Evolutionary conservation across 306 rosid species (phyloP).

Genomic region (cucumber (Cucumis sativus)): Cucumber_9930_V3 NC_026660.2:7033501-7034000

Average conservation of each 20-base stretch:
- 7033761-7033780: constrained; percentile 46
- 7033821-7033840: no score
- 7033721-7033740: constrained; percentile 50
- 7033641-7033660: no score
- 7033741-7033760: constrained; percentile 43
- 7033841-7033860: no score
- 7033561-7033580: constrained; percentile 87
- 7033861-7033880: no score
- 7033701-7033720: constrained; percentile 65
- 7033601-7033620: constrained; percentile 21
- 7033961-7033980: neutral
- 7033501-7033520: constrained; percentile 60
- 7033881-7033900: no score
- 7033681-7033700: constrained; percentile 80
- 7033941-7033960: neutral
- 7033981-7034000: neutral
- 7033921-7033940: no score
- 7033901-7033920: no score
- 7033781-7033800: neutral
- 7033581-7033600: constrained; percentile 71
- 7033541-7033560: constrained; percentile 53
- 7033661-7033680: neutral
- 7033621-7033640: neutral
- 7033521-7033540: constrained; percentile 25
- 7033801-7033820: neutral